A percentile compares a stretch with the other conserved stretches of the same genome.
phyloP scores from a whole-genome alignment of 345 rosid genomes.

The Melaleuca alternifolia region DNA sequence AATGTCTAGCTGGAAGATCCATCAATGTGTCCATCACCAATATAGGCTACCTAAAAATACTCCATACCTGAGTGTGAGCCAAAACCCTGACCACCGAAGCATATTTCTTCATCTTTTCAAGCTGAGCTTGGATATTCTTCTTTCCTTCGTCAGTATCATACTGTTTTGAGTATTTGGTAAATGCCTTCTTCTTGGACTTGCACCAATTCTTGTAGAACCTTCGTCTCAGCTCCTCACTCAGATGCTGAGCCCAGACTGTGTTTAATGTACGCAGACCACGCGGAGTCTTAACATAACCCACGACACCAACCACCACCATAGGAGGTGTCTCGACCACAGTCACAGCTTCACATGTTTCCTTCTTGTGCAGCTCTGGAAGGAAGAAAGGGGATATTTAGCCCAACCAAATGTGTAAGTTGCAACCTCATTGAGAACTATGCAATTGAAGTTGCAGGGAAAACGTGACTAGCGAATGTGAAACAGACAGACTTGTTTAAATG shows the following conservation, averaged over 20 bases:
- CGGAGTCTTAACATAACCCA: constrained; percentile 28
- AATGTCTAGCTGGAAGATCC: neutral
- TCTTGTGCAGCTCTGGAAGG: constrained; percentile 31
- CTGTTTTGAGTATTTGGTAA: constrained; percentile 1
- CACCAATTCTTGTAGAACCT: constrained; percentile 36
- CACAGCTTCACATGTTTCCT: constrained; percentile 37
- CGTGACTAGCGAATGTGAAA: neutral
- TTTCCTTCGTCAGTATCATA: constrained; percentile 23
- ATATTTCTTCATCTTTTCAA: constrained; percentile 78
- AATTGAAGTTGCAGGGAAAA: neutral
- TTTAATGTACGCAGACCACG: constrained; percentile 26
- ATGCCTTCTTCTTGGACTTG: constrained; percentile 13
- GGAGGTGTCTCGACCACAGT: constrained; percentile 32
- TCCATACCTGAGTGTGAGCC: constrained; percentile 70
- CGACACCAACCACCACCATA: constrained; percentile 30
- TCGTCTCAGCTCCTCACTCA: constrained; percentile 28
- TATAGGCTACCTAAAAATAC: neutral
- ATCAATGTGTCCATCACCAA: neutral
- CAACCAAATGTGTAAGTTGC: neutral
- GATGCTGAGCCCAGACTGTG: constrained; percentile 38
- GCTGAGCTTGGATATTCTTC: constrained; percentile 41
- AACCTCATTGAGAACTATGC: neutral
- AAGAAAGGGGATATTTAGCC: neutral
- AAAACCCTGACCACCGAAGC: constrained; percentile 56
- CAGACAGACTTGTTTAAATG: neutral